Evolutionary conservation across 441 rosid genomes (phyloP), one percentile per base, ranked within the genome.

Genomic region (Euphorbia corollata): DNA sequence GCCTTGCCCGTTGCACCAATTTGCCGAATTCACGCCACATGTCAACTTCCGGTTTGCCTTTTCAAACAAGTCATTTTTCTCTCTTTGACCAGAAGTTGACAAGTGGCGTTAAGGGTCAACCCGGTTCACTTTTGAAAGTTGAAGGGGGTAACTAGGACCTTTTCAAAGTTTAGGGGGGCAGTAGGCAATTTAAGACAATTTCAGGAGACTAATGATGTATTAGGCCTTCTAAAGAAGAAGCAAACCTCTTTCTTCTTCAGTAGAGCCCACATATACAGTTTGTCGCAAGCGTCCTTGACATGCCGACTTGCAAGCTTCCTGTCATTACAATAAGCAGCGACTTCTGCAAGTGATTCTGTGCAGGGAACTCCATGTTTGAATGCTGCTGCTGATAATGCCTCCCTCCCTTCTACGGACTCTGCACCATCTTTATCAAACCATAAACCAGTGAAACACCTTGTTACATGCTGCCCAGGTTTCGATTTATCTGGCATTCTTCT

Each of bases 251-350:
- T 89, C 56, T 76, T 83, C 88, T 81, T 87, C 70, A 93, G 80
- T 72, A 91, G 76, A 71, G 78, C 72, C 99, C 99, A 91, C 88
- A 84, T 80, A 76, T 81, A 87, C 38, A 93, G 90, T 70, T 85
- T 93, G 56, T 87, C 90, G 75, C 93, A 85, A 39, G 86, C 90
- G 77, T 86, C 96, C 78, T 80, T 87, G 69, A 90, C 93, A 79
- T 84, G 82, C 80, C 87, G 79, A 59, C 92, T 63, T 16, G 96
- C 95, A 56, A 87, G 72, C 77, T 82, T 79, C 72, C 97, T 79
- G 63, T 81, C 82, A 22, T 93, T 93, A 69, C 96, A 85, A 71
- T 84, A 58, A 58, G 88, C 77, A 66, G 89, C 93, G 61, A 91
- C 81, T 67, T 69, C 81, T 23, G 85, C 76, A 30, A 93, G 84